Percentiles rank a stretch among this genome's conserved stretches.
These are phyloP conservation scores for Pouteria campechiana DNA, from an alignment of 179 eudicot genomes.

Conservation along the genomic window DNA sequence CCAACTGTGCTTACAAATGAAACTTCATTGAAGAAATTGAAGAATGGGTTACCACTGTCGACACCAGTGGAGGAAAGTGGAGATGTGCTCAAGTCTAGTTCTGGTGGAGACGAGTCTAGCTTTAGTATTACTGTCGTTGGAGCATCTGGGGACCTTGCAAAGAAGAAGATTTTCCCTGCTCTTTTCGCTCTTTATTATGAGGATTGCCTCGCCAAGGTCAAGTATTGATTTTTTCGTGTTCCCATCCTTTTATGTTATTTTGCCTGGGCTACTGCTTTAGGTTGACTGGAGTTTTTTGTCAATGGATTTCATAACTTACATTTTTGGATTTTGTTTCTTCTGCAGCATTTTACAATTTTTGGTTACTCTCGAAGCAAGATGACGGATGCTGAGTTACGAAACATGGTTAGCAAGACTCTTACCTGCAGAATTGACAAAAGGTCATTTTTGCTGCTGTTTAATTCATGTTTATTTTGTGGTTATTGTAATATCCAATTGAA, in stretches of 20 bases:
- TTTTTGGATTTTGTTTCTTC: conserved; percentile 7
- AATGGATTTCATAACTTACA: no score
- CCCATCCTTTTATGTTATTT: neutral
- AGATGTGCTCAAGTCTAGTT: conserved; percentile 24
- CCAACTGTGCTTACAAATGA: conserved; percentile 22
- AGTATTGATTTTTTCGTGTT: neutral
- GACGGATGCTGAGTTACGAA: conserved; percentile 87
- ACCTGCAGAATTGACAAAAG: conserved; percentile 96
- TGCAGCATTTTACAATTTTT: conserved; percentile 88
- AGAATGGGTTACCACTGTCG: conserved; percentile 34
- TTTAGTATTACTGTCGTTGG: conserved; percentile 95
- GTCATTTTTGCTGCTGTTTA: no score
- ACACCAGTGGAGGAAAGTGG: conserved; percentile 21
- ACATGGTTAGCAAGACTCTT: conserved; percentile 88
- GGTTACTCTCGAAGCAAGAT: conserved; percentile 99
- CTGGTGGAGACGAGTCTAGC: conserved; percentile 45
- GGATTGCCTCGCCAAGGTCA: conserved; percentile 82
- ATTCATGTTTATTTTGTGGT: no score
- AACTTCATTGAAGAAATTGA: conserved; percentile 24
- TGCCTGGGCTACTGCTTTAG: no score
- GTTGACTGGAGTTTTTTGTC: no score
- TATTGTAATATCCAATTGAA: no score
- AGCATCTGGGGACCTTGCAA: conserved; percentile 98
- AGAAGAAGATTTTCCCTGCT: conserved; percentile 98
- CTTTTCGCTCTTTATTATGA: conserved; percentile 97